Evolutionary conservation across 352 stramenopile species (phyloP).

Genomic region (Elongisporangium senticosum): DNA sequence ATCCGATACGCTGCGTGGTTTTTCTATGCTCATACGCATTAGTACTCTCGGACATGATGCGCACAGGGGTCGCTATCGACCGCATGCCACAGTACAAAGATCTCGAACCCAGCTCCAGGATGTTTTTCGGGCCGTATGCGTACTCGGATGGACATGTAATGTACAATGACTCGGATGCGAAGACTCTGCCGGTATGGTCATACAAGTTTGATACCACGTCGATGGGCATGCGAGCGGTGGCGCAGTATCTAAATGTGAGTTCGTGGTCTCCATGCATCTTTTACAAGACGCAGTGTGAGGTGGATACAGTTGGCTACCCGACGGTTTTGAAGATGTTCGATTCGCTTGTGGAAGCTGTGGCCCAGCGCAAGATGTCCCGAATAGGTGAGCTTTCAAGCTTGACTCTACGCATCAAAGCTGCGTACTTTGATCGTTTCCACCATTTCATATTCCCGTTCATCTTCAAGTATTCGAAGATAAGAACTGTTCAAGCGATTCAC

Average conservation of each 20-base stretch:
- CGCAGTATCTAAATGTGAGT: background rate
- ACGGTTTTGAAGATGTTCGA: background rate
- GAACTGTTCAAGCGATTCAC: background rate
- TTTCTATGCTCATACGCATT: slow-evolving; percentile 13
- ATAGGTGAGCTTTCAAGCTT: background rate
- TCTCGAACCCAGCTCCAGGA: slow-evolving; percentile 1
- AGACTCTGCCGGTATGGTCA: slow-evolving; percentile 3
- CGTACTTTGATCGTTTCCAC: background rate
- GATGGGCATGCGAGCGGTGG: background rate
- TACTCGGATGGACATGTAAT: slow-evolving; percentile 1
- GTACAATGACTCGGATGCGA: slow-evolving; percentile 5
- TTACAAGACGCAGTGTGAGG: background rate
- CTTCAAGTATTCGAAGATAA: background rate
- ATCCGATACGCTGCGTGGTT: slow-evolving; percentile 3
- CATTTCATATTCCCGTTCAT: background rate
- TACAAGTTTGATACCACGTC: background rate
- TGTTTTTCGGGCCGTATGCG: slow-evolving; percentile 9
- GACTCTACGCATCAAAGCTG: background rate
- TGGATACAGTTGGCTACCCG: background rate
- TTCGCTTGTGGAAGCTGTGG: background rate
- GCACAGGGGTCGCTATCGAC: slow-evolving; percentile 3
- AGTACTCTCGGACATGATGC: slow-evolving; percentile 13
- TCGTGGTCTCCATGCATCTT: background rate
- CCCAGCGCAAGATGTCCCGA: background rate
- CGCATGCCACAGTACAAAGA: background rate